Percentiles rank a stretch among this genome's conserved stretches.
Evolutionary conservation across 2,329 filamentous ascomycete species (phyloP).

Genomic region (Neofusicoccum ribis): DNA sequence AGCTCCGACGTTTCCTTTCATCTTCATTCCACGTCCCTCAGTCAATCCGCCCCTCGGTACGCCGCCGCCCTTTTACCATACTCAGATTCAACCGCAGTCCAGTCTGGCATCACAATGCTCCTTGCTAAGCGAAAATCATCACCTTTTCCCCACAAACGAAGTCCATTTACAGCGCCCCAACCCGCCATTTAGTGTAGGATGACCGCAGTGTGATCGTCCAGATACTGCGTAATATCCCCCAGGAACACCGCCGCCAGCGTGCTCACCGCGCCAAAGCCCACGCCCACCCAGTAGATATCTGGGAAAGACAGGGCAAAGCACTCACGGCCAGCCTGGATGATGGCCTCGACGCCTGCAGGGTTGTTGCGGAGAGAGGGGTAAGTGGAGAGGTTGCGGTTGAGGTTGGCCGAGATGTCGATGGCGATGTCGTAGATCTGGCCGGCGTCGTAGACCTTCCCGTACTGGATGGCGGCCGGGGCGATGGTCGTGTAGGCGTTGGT

Average conservation of each 20-base stretch:
- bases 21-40: no score
- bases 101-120: no score
- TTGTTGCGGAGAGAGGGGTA: conserved; percentile 47
- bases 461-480: conserved; percentile 24
- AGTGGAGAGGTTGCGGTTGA: conserved; percentile 50
- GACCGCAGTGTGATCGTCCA: conserved; percentile 12
- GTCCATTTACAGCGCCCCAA: no score
- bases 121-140: no score
- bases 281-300: conserved; percentile 63
- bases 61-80: no score
- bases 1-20: no score
- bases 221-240: conserved; percentile 51
- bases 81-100: no score
- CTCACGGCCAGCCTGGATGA: conserved; percentile 58
- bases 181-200: no score
- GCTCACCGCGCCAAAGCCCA: conserved; percentile 60
- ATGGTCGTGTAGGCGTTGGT: conserved; percentile 26
- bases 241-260: conserved; percentile 61
- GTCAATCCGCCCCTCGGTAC: no score
- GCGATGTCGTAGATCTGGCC: conserved; percentile 52
- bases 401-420: conserved; percentile 45
- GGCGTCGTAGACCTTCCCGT: conserved; percentile 34
- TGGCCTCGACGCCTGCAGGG: conserved; percentile 38
- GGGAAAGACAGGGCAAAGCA: conserved; percentile 61
- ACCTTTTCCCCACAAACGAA: no score